These are phyloP conservation scores for Pleurotus ostreatus DNA, from an alignment of 768 basidiomycete species.

Conservation along the genomic window DNA sequence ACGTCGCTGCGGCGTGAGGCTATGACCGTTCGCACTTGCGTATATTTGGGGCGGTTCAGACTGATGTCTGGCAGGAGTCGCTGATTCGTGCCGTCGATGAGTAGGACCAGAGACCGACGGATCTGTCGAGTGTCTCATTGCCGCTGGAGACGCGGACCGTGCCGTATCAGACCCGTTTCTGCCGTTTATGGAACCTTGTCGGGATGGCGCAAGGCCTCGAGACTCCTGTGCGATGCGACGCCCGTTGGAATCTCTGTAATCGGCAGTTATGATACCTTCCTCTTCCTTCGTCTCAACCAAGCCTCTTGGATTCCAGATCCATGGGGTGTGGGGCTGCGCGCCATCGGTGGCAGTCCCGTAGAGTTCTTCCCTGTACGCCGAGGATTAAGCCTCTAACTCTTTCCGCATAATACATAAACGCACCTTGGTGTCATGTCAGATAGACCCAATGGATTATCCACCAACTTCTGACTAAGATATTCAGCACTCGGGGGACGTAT, in stretches of 20 bases:
- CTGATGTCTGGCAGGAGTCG: not conserved
- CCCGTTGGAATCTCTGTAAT: constrained; percentile 10
- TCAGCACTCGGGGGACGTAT: constrained; percentile 60
- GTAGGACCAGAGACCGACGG: not conserved
- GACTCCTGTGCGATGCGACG: constrained; percentile 16
- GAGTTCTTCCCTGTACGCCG: constrained; percentile 26
- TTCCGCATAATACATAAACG: constrained; percentile 19
- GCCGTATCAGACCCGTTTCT: not conserved
- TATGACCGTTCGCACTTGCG: not conserved
- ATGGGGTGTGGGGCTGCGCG: constrained; percentile 52
- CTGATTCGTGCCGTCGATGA: not conserved
- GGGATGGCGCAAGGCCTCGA: constrained; percentile 10
- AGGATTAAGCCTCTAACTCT: no score
- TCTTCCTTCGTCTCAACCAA: constrained; percentile 29
- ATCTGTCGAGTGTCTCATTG: constrained; percentile 8
- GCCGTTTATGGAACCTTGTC: constrained; percentile 7
- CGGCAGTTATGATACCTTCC: constrained; percentile 13
- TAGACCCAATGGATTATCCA: constrained; percentile 63
- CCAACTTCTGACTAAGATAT: constrained; percentile 57
- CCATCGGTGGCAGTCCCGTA: constrained; percentile 22
- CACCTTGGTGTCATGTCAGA: constrained; percentile 63
- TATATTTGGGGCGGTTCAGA: constrained; percentile 1
- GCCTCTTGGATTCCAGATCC: constrained; percentile 66
- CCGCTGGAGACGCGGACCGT: constrained; percentile 1
- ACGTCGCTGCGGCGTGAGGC: not conserved